Evolutionary conservation across 2,329 filamentous ascomycete genomes (phyloP).

Genomic region (Arachnopeziza araneosa): DNA sequence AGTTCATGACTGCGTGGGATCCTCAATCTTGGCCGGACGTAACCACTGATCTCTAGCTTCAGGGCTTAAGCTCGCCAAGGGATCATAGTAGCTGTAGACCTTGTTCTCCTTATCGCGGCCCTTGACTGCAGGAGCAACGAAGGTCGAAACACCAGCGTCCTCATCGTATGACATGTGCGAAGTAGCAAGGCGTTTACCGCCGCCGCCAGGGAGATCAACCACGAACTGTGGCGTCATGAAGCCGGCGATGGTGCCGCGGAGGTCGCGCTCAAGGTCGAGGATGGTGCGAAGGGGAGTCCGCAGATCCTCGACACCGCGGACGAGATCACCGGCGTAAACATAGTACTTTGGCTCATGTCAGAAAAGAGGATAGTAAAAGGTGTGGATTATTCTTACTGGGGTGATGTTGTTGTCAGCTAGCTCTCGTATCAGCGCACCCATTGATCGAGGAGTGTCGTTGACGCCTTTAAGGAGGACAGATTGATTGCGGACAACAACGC

Average conservation of each 20-base stretch:
- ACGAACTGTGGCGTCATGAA: constrained; percentile 59
- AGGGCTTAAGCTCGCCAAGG: constrained; percentile 22
- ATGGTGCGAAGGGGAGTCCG: constrained; percentile 56
- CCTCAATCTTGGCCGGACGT: neutral
- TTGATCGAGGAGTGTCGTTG: constrained; percentile 50
- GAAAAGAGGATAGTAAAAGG: neutral
- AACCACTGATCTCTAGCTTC: neutral
- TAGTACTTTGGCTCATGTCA: constrained; percentile 45
- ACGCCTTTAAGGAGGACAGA: constrained; percentile 52
- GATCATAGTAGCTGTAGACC: constrained; percentile 54
- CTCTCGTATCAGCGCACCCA: constrained; percentile 46
- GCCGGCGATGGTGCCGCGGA: constrained; percentile 56
- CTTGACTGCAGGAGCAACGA: constrained; percentile 48
- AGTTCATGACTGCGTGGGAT: neutral
- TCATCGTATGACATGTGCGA: constrained; percentile 49
- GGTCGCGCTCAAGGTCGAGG: constrained; percentile 49
- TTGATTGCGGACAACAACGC: constrained; percentile 55
- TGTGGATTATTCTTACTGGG: constrained; percentile 40
- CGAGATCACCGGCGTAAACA: constrained; percentile 61
- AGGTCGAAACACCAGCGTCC: constrained; percentile 47
- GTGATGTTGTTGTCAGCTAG: constrained; percentile 52
- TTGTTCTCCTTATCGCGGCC: constrained; percentile 39
- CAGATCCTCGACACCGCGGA: constrained; percentile 54
- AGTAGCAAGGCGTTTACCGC: constrained; percentile 55
- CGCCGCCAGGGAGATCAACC: constrained; percentile 57